A percentile compares a stretch with the other conserved stretches of the same genome.
Conservation (phyloP, 768 basidiomycete species). For the Serendipita vermifera region DNA sequence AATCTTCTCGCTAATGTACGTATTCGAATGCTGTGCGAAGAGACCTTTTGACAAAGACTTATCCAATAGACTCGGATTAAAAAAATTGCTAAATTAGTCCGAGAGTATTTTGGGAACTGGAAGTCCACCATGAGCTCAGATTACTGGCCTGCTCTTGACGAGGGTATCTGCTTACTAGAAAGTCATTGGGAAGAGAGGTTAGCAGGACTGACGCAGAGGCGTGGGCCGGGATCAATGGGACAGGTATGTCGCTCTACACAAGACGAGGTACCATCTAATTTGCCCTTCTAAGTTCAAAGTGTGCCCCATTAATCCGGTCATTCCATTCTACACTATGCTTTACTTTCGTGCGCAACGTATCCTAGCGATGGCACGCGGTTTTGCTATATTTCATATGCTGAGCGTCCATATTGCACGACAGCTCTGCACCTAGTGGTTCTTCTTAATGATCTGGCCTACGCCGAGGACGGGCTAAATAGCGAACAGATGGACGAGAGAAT, state of each 20-base stretch:
- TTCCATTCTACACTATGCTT: neutral
- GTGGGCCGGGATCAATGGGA: too few species aligned
- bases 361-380: neutral
- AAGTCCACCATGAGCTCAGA: neutral
- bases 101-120: neutral
- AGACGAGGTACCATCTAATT: too few species aligned
- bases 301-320: neutral
- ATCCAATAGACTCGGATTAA: too few species aligned
- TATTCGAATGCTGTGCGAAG: too few species aligned
- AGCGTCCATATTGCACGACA: neutral
- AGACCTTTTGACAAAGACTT: too few species aligned
- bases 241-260: too few species aligned
- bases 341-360: neutral
- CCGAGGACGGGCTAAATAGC: neutral
- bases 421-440: conserved; percentile 1
- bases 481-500: neutral
- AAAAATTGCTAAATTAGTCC: neutral
- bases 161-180: too few species aligned
- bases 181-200: too few species aligned
- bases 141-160: neutral
- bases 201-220: too few species aligned
- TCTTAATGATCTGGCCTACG: neutral
- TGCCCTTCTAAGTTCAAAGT: neutral
- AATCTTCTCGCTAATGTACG: neutral
- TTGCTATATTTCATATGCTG: neutral